A percentile compares a stretch with the other conserved stretches of the same genome.
phyloP scores from a whole-genome alignment of 768 basidiomycete genomes.

The Leccinum imitatum region DNA sequence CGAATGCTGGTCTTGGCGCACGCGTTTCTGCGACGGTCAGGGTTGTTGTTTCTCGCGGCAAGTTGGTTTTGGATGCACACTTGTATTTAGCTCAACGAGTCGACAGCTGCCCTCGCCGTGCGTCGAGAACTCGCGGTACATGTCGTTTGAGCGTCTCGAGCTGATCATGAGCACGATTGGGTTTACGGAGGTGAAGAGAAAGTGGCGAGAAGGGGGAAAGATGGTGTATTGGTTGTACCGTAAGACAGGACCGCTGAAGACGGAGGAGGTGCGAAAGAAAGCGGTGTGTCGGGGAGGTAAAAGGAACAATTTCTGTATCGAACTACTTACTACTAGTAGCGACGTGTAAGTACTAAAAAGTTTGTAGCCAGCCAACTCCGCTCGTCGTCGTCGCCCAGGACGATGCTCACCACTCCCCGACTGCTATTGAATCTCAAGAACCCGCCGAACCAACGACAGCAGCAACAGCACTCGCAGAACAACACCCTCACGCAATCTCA shows the following conservation, averaged over 20 bases:
- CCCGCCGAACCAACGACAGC: slow-evolving; percentile 26
- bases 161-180: slow-evolving; percentile 62
- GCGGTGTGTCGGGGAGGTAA: slow-evolving; percentile 58
- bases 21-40: slow-evolving; percentile 50
- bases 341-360: too few species aligned
- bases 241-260: slow-evolving; percentile 33
- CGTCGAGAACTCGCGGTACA: slow-evolving; percentile 81
- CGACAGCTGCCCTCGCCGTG: slow-evolving; percentile 83
- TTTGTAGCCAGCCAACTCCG: slow-evolving; percentile 10
- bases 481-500: slow-evolving; percentile 28
- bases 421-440: slow-evolving; percentile 35
- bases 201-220: slow-evolving; percentile 71
- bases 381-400: slow-evolving; percentile 17
- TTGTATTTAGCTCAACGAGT: slow-evolving; percentile 6
- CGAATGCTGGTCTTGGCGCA: slow-evolving; percentile 68
- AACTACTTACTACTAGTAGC: neutral
- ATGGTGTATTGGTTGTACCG: slow-evolving; percentile 86
- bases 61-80: slow-evolving; percentile 26
- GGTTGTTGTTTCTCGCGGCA: slow-evolving; percentile 71
- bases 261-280: slow-evolving; percentile 50
- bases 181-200: slow-evolving; percentile 56
- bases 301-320: slow-evolving; percentile 81
- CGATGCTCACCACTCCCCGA: slow-evolving; percentile 35
- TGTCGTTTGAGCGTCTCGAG: slow-evolving; percentile 58
- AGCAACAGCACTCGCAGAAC: slow-evolving; percentile 21